Evolutionary conservation across 208 protist species (phyloP).

Genomic region (Trypanosoma avium): DNA sequence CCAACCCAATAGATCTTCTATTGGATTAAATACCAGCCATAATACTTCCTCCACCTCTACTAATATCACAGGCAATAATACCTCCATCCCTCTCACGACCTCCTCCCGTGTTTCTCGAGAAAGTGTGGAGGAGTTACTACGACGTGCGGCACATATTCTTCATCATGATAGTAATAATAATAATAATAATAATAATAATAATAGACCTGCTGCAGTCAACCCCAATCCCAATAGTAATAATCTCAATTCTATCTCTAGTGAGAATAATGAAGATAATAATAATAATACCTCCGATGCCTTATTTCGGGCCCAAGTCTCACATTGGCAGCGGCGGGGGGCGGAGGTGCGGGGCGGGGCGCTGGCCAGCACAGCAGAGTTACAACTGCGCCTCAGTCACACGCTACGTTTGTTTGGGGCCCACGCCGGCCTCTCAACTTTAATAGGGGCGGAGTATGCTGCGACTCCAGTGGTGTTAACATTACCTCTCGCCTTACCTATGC

Average conservation of each 20-base stretch:
- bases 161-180: background rate
- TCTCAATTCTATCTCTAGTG: background rate
- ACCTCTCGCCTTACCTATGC: constrained; percentile 32
- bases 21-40: background rate
- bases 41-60: background rate
- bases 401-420: constrained; percentile 36
- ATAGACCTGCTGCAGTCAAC: background rate
- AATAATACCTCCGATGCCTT: constrained; percentile 12
- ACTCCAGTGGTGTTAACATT: constrained; percentile 42
- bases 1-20: background rate
- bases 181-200: background rate
- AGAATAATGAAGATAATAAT: background rate
- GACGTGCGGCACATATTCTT: constrained; percentile 27
- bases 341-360: constrained; percentile 33
- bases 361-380: constrained; percentile 20
- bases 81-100: too few species aligned
- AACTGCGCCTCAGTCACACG: constrained; percentile 31
- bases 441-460: constrained; percentile 32
- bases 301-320: constrained; percentile 33
- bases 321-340: constrained; percentile 30
- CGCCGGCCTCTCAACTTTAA: constrained; percentile 28
- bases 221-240: background rate
- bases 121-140: constrained; percentile 29
- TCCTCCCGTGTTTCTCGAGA: constrained; percentile 28
- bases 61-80: constrained; percentile 7